These are phyloP conservation scores for Stygiomarasmius scandens DNA, from an alignment of 1,284 basidiomycete genomes.

Conservation along the genomic window DNA sequence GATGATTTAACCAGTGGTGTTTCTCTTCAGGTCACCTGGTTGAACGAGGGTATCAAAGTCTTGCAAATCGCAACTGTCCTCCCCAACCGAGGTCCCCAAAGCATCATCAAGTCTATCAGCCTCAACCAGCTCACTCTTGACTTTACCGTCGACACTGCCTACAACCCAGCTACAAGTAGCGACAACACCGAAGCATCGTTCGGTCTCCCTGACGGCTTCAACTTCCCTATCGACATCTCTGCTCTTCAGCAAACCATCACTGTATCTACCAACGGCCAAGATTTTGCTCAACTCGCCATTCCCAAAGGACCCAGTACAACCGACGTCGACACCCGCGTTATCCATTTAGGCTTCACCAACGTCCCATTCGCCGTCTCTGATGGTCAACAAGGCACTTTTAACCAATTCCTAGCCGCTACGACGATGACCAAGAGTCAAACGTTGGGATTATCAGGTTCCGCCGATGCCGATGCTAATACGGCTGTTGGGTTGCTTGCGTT, in stretches of 20 bases:
- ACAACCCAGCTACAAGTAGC: constrained; percentile 61
- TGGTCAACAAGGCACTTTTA: constrained; percentile 57
- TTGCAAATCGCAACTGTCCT: constrained; percentile 65
- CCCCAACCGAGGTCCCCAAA: constrained; percentile 64
- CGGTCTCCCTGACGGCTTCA: constrained; percentile 60
- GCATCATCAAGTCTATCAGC: constrained; percentile 68
- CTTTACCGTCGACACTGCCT: constrained; percentile 62
- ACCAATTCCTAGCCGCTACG: constrained; percentile 69
- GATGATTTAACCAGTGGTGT: constrained; percentile 1
- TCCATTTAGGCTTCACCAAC: constrained; percentile 63
- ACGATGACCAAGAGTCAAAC: constrained; percentile 54
- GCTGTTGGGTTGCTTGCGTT: constrained; percentile 73
- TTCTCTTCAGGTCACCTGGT: constrained; percentile 61
- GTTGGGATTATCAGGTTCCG: constrained; percentile 60
- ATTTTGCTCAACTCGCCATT: constrained; percentile 66
- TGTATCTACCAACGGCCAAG: constrained; percentile 53
- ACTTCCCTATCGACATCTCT: constrained; percentile 70
- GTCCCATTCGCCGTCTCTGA: constrained; percentile 64
- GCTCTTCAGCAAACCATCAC: constrained; percentile 66
- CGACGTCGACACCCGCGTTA: constrained; percentile 63
- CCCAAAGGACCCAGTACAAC: constrained; percentile 64
- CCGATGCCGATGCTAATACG: constrained; percentile 65
- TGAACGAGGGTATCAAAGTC: constrained; percentile 74
- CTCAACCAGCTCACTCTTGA: constrained; percentile 67
- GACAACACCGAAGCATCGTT: constrained; percentile 65